A percentile compares a stretch with the other conserved stretches of the same genome.
These are phyloP conservation scores for Fusarium keratoplasticum DNA, from an alignment of 2,329 filamentous ascomycete genomes.

Conservation along the genomic window DNA sequence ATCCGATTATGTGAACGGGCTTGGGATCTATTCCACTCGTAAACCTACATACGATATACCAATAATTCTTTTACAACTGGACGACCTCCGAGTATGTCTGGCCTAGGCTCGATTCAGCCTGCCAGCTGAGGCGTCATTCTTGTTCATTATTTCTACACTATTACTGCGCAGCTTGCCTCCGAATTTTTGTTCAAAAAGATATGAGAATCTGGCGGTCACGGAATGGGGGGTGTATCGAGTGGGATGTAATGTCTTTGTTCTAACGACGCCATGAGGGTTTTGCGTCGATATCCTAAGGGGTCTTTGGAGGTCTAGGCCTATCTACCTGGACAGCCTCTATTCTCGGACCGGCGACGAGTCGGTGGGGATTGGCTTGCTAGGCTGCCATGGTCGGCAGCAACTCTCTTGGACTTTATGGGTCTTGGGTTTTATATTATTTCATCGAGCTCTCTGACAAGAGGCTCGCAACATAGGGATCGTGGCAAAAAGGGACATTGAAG, in stretches of 20 bases:
- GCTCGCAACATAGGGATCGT: slow-evolving; percentile 9
- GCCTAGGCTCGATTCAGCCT: slow-evolving; percentile 10
- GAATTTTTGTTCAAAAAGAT: slow-evolving; percentile 38
- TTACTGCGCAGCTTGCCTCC: slow-evolving; percentile 31
- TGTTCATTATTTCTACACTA: slow-evolving; percentile 41
- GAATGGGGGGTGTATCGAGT: slow-evolving; percentile 27
- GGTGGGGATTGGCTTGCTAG: slow-evolving; percentile 14
- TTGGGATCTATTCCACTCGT: slow-evolving; percentile 98
- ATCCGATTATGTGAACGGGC: slow-evolving; percentile 86
- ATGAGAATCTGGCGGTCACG: slow-evolving; percentile 30
- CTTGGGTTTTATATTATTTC: slow-evolving; percentile 13
- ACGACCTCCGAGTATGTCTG: slow-evolving; percentile 17
- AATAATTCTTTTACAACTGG: slow-evolving; percentile 37
- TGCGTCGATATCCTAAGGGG: slow-evolving; percentile 35
- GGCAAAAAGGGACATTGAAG: slow-evolving; percentile 19
- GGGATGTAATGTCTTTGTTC: slow-evolving; percentile 44
- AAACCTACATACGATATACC: slow-evolving; percentile 45
- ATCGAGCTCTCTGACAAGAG: neutral
- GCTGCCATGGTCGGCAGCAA: slow-evolving; percentile 8
- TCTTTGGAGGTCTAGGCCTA: slow-evolving; percentile 2
- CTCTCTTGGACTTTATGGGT: neutral
- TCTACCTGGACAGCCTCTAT: neutral
- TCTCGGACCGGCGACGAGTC: slow-evolving; percentile 1
- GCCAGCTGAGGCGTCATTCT: slow-evolving; percentile 34
- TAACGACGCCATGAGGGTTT: slow-evolving; percentile 43